Evolutionary conservation across 1,284 basidiomycete genomes (phyloP).

Genomic region (Irpex sp.): DNA sequence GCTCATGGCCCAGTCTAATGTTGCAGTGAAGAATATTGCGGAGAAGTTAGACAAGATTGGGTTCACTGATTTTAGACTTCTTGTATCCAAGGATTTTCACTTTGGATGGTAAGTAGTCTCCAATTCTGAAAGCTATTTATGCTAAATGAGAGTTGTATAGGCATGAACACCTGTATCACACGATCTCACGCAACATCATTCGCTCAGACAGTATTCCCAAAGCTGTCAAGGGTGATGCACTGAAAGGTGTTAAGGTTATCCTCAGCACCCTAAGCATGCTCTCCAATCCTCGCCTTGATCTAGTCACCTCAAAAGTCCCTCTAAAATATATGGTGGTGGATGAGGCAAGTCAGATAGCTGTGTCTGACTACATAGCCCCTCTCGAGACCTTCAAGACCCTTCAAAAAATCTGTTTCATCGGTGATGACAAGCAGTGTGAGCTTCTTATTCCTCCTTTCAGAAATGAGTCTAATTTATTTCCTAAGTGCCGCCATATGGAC

Average conservation of each 20-base stretch:
- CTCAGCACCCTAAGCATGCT: conserved; percentile 75
- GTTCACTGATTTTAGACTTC: conserved; percentile 47
- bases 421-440: conserved; percentile 73
- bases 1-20: conserved; percentile 69
- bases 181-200: conserved; percentile 44
- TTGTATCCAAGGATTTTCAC: conserved; percentile 59
- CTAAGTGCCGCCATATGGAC: conserved; percentile 47
- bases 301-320: conserved; percentile 31
- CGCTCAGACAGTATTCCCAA: conserved; percentile 40
- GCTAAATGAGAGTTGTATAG: conserved; percentile 32
- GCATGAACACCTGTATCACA: conserved; percentile 69
- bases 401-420: conserved; percentile 67
- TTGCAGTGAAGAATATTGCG: conserved; percentile 70
- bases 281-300: conserved; percentile 32
- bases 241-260: conserved; percentile 49
- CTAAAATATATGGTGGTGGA: conserved; percentile 36
- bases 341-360: conserved; percentile 41
- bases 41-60: conserved; percentile 47
- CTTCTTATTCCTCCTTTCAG: conserved; percentile 11
- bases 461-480: neutral
- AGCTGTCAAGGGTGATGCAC: conserved; percentile 2
- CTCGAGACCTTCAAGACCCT: conserved; percentile 44
- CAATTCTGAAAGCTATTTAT: conserved; percentile 1
- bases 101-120: conserved; percentile 50
- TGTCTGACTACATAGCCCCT: conserved; percentile 53